Evolutionary conservation across 148 eudicot genomes (phyloP).

Genomic region (Vaccinium macrocarpon): DNA sequence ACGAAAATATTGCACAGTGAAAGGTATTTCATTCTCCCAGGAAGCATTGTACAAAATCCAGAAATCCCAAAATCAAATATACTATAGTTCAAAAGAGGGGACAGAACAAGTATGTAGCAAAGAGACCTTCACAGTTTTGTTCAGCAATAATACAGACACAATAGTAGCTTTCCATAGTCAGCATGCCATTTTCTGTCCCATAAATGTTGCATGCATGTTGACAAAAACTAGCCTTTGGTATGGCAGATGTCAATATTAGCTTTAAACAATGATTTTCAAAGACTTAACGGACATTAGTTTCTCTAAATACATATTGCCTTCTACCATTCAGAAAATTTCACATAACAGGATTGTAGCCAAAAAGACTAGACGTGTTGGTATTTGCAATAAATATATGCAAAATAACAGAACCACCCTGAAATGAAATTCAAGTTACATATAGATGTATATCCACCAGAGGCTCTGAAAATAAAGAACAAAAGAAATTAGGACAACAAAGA

Average conservation of each 20-base stretch:
- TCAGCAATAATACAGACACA: background rate
- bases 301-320: background rate
- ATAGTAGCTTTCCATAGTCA: background rate
- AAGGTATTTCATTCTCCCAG: background rate
- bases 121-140: background rate
- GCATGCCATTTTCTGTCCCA: background rate
- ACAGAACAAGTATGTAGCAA: background rate
- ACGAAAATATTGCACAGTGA: background rate
- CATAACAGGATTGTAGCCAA: background rate
- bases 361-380: background rate
- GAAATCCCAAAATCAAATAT: background rate
- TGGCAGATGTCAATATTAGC: background rate
- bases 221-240: background rate
- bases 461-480: background rate
- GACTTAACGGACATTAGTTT: background rate
- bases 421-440: background rate
- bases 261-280: background rate
- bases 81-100: background rate
- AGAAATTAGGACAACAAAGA: background rate
- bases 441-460: background rate
- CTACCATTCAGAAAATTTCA: background rate
- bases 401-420: background rate
- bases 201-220: background rate
- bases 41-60: background rate
- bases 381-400: background rate